Conservation (phyloP, 306 rosid species). For the Leucaena leucocephala region DNA sequence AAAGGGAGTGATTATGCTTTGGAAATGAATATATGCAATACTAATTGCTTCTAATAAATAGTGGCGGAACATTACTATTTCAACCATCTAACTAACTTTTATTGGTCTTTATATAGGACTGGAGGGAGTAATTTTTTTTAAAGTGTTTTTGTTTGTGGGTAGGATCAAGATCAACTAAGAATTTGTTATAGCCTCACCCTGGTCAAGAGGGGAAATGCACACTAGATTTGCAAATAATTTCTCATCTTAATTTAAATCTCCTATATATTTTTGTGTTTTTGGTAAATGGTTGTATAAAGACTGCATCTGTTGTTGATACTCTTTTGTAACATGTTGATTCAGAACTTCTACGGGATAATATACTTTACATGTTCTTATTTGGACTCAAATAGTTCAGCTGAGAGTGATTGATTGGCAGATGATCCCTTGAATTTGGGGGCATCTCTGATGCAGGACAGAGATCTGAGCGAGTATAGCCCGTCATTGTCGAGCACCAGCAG, state of each 20-base stretch:
- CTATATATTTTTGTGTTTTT: not conserved
- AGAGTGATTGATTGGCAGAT: conserved; percentile 89
- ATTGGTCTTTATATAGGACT: not conserved
- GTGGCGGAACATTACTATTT: not conserved
- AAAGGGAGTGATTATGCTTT: not conserved
- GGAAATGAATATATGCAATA: not conserved
- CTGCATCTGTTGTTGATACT: conserved; percentile 19
- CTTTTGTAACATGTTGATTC: not conserved
- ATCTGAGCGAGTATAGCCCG: conserved; percentile 74
- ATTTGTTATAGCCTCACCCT: not conserved
- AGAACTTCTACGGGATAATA: not conserved
- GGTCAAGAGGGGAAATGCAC: conserved; percentile 8
- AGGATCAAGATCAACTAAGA: conserved; percentile 12
- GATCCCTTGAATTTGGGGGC: conserved; percentile 83
- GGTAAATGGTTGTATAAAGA: not conserved
- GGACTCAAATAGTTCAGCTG: conserved; percentile 35
- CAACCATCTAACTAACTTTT: not conserved
- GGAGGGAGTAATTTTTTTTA: not conserved
- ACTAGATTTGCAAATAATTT: not conserved
- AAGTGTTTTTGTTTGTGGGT: not conserved
- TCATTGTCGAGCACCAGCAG: conserved; percentile 75
- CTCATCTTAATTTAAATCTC: conserved; percentile 5
- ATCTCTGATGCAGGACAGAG: conserved; percentile 97
- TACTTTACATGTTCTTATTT: conserved; percentile 35
- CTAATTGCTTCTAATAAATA: not conserved